phyloP scores from a whole-genome alignment of 2,329 filamentous ascomycete genomes.

The Colletotrichum sidae region DNA sequence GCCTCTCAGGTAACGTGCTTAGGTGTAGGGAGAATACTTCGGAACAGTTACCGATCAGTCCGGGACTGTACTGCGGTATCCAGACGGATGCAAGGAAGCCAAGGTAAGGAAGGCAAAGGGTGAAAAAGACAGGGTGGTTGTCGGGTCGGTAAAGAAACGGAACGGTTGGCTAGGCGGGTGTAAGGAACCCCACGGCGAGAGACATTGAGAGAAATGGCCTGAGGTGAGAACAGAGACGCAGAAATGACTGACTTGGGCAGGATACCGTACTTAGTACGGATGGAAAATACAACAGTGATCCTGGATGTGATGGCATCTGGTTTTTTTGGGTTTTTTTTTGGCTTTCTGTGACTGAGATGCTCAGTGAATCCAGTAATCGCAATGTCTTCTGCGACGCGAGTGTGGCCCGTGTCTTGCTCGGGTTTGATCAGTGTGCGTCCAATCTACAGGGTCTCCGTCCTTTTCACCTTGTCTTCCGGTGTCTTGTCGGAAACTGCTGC shows the following conservation, averaged over 20 bases:
- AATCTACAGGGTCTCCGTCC: slow-evolving; percentile 4
- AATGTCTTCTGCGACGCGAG: slow-evolving; percentile 8
- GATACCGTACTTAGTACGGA: neutral
- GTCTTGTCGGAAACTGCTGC: slow-evolving; percentile 3
- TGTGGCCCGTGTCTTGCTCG: slow-evolving; percentile 16
- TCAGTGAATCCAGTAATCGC: slow-evolving; percentile 5
- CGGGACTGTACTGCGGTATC: neutral
- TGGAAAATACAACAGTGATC: slow-evolving; percentile 17
- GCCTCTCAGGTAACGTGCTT: neutral
- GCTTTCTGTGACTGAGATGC: slow-evolving; percentile 19
- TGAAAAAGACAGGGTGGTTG: slow-evolving; percentile 1
- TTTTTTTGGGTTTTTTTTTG: neutral
- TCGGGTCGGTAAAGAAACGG: slow-evolving; percentile 13
- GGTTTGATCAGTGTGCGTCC: neutral
- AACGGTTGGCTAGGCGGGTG: too few relatives aligned
- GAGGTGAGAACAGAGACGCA: slow-evolving; percentile 1
- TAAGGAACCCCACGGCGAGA: too few relatives aligned
- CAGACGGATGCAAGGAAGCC: too few relatives aligned
- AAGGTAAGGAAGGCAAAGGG: too few relatives aligned
- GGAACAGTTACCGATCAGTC: slow-evolving; percentile 25
- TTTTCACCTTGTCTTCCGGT: slow-evolving; percentile 1
- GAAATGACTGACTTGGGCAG: too few relatives aligned
- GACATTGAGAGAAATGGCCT: too few relatives aligned
- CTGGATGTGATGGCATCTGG: slow-evolving; percentile 22
- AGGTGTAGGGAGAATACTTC: slow-evolving; percentile 18